Conservation (phyloP, 306 rosid genomes). For the Prinsepia uniflora region DNA sequence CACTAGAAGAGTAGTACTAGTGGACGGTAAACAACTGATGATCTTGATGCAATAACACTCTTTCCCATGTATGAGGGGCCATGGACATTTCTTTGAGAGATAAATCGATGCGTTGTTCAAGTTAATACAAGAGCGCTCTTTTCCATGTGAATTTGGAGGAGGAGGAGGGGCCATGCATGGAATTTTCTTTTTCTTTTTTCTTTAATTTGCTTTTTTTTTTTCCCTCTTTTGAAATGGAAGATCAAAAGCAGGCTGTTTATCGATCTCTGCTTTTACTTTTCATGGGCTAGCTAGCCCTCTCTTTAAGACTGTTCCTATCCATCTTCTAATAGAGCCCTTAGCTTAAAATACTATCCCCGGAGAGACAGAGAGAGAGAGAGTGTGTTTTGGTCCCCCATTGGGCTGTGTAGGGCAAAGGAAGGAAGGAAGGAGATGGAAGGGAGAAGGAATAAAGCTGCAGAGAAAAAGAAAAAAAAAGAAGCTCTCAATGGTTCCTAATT, state of each 20-base stretch:
- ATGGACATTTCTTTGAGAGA: constrained; percentile 26
- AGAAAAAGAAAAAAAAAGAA: constrained; percentile 39
- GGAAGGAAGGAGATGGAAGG: constrained; percentile 18
- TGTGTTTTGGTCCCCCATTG: constrained; percentile 51
- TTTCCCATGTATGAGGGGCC: constrained; percentile 47
- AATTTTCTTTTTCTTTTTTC: constrained; percentile 18
- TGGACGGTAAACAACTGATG: no score
- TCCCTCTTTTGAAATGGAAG: constrained; percentile 56
- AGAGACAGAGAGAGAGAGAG: constrained; percentile 30
- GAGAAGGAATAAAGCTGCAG: constrained; percentile 66
- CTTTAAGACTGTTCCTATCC: constrained; percentile 60
- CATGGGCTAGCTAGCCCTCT: constrained; percentile 34
- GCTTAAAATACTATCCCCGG: constrained; percentile 13
- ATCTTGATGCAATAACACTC: constrained; percentile 45
- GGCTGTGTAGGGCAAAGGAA: constrained; percentile 49
- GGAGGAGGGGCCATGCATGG: constrained; percentile 15
- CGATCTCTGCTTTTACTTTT: constrained; percentile 55
- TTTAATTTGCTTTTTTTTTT: constrained; percentile 28
- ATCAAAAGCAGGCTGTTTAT: constrained; percentile 41
- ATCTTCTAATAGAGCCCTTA: constrained; percentile 45
- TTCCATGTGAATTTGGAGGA: constrained; percentile 44
- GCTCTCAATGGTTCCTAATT: constrained; percentile 54
- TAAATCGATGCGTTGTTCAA: constrained; percentile 14
- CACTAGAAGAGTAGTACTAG: no score
- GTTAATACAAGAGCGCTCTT: constrained; percentile 67